A percentile compares a stretch with the other conserved stretches of the same genome.
These are phyloP conservation scores for carrot (Daucus carota) DNA, from an alignment of 129 eudicot species.

Conservation along the genomic window DNA sequence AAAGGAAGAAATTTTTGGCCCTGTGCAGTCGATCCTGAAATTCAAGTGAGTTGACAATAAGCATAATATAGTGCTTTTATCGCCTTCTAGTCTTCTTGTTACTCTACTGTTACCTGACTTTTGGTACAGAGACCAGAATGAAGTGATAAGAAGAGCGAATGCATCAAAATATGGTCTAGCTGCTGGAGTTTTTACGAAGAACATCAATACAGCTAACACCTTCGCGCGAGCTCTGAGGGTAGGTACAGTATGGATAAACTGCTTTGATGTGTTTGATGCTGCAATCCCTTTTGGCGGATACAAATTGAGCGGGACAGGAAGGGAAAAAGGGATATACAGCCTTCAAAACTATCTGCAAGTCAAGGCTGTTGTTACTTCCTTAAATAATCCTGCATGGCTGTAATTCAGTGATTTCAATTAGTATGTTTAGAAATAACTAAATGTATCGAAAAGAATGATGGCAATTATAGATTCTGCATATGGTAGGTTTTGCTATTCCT, in stretches of 20 bases:
- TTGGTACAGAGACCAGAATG: conserved; percentile 11
- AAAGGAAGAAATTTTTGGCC: conserved; percentile 15
- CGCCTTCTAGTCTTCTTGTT: too few species aligned
- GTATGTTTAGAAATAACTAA: too few species aligned
- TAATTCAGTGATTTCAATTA: too few species aligned
- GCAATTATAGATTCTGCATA: too few species aligned
- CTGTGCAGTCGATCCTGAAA: conserved; percentile 43
- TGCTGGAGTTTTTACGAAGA: conserved; percentile 42
- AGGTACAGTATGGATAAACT: conserved; percentile 52
- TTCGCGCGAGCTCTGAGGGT: conserved; percentile 37
- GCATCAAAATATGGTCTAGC: conserved; percentile 39
- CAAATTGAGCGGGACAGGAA: conserved; percentile 51
- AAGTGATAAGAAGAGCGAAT: conserved; percentile 42
- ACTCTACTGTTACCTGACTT: background rate
- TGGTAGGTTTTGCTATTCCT: too few species aligned
- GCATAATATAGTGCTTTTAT: background rate
- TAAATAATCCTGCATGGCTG: conserved; percentile 9
- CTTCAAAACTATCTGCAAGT: conserved; percentile 5
- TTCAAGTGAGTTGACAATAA: conserved; percentile 33
- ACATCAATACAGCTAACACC: conserved; percentile 42
- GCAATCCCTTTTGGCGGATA: conserved; percentile 49
- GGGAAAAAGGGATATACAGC: conserved; percentile 43
- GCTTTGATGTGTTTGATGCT: conserved; percentile 43
- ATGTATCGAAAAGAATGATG: too few species aligned
- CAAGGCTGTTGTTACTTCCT: conserved; percentile 11